A percentile compares a stretch with the other conserved stretches of the same genome.
Evolutionary conservation across 148 eudicot species (phyloP).

Genomic region (Rhododendron simsii): DNA sequence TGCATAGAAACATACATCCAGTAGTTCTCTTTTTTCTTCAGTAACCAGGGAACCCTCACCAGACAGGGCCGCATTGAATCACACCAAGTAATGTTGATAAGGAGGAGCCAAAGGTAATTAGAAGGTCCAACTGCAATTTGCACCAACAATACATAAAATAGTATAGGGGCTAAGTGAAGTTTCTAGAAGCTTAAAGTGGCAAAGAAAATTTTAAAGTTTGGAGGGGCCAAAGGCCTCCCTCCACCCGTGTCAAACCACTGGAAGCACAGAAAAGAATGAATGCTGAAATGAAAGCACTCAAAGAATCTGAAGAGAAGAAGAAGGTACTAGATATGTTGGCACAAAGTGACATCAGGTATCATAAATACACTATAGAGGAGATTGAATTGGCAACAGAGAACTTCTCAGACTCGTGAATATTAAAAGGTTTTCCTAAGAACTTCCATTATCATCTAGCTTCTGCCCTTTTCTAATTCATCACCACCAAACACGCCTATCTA

Average conservation of each 20-base stretch:
- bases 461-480: not conserved
- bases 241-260: not conserved
- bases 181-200: not conserved
- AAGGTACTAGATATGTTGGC: too few relatives aligned
- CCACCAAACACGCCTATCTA: not conserved
- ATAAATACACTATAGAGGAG: too few relatives aligned
- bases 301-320: too few relatives aligned
- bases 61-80: too few relatives aligned
- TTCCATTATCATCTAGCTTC: not conserved
- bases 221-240: not conserved
- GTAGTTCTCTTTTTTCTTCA: too few relatives aligned
- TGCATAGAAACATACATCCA: not conserved
- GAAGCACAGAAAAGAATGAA: conserved; percentile 49
- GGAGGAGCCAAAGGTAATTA: too few relatives aligned
- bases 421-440: not conserved
- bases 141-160: not conserved
- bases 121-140: not conserved
- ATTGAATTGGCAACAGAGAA: too few relatives aligned
- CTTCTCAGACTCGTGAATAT: not conserved
- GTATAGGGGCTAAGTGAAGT: not conserved
- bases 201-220: not conserved
- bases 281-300: conserved; percentile 45
- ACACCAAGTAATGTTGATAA: too few relatives aligned
- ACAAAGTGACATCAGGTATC: too few relatives aligned
- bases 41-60: too few relatives aligned